Evolutionary conservation across 1,284 basidiomycete genomes (phyloP), one percentile per base, ranked within the genome.

Genomic region (Xerocomus nothofagi): DNA sequence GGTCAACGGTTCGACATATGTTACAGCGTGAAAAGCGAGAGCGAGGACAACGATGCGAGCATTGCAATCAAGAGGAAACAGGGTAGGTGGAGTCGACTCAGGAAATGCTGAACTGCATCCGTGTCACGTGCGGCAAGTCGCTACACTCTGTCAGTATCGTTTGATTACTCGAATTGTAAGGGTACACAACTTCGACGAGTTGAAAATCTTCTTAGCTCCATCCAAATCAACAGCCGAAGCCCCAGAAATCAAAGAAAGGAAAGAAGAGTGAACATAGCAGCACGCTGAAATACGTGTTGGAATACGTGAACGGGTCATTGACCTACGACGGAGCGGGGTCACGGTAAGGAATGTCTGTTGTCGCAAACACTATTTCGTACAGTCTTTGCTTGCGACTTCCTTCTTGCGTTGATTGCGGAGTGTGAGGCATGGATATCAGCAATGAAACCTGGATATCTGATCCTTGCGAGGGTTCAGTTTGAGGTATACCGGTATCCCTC

Each of bases 371-470:
- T 21, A 63, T 39, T 39, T 66, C 65, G 5, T 55, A 51, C 46
- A 54, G 33, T 20, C 18, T 24, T 24, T 20, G 31, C 18, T 39
- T 39, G 6, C 18, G 37, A 30, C 23, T 27, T 33, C 40, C 40
- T 31, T 18, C 47, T 15, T 26, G 51, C 26, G 32, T 39, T 11
- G 40, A 42, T 7, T 38, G 50, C 36, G 52, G 46, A 21, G 47
- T 39, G 12, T 34, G 51, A 32, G 65, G 65, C 65, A 67, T 70
- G n/a, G 50, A 49, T 14, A 67, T 62, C 40, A 67, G 17, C 17
- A 67, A 33, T 10, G 56, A 59, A 27, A 70, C 38, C 31, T 56
- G 67, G 40, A 70, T 29, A 20, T 67, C 44, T 6, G 63, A 62
- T 43, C 53, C 55, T 29, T 56, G 29, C 5, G 45, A 45, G 30